Conservation (phyloP, 2,329 filamentous ascomycete species). For the Penicillium brasilianum region DNA sequence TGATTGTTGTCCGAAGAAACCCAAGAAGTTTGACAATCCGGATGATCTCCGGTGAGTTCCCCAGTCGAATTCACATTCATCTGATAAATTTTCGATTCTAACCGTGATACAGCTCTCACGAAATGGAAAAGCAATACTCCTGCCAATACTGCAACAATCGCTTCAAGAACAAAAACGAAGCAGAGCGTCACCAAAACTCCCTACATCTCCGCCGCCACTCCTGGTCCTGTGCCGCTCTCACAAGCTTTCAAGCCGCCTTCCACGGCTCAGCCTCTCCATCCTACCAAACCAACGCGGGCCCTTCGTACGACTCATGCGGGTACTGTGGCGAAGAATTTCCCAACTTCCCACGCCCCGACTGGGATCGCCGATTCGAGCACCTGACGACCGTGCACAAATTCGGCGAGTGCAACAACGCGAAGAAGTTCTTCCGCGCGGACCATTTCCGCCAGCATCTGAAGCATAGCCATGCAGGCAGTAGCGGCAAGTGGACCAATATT, state of each 20-base stretch:
- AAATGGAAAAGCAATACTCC: conserved; percentile 94
- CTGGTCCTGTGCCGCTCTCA: conserved; percentile 91
- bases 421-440: conserved; percentile 97
- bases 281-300: conserved; percentile 41
- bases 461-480: conserved; percentile 94
- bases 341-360: conserved; percentile 75
- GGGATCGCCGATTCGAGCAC: conserved; percentile 85
- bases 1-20: conserved; percentile 96
- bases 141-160: conserved; percentile 91
- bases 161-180: conserved; percentile 99
- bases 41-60: conserved; percentile 78
- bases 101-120: conserved; percentile 68
- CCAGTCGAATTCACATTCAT: background rate
- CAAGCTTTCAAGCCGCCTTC: conserved; percentile 78
- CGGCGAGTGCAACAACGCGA: conserved; percentile 94
- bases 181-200: conserved; percentile 93
- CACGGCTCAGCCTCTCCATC: conserved; percentile 70
- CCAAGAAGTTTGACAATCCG: conserved; percentile 87
- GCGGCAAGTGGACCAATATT: conserved; percentile 99
- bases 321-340: conserved; percentile 95
- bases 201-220: conserved; percentile 90
- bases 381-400: conserved; percentile 94
- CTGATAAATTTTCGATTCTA: background rate
- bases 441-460: conserved; percentile 98
- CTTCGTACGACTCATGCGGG: conserved; percentile 75